Evolutionary conservation across 2,329 filamentous ascomycete species (phyloP).

Genomic region (Colletotrichum graminicola): DNA sequence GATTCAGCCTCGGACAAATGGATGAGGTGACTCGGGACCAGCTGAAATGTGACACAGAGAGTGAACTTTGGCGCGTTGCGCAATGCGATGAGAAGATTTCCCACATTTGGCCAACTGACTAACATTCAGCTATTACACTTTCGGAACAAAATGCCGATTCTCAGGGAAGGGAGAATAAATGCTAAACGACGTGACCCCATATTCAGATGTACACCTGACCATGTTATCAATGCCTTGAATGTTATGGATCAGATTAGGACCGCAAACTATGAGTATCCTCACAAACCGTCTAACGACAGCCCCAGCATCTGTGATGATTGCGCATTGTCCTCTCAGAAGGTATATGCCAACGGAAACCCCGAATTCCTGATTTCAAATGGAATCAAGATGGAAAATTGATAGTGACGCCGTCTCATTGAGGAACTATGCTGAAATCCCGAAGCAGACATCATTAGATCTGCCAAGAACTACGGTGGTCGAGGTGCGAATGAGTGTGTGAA

Average conservation of each 20-base stretch:
- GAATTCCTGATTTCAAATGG: no score
- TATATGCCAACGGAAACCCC: background rate
- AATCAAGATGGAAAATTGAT: no score
- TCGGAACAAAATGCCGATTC: background rate
- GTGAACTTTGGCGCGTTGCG: background rate
- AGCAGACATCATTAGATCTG: conserved; percentile 6
- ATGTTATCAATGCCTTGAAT: background rate
- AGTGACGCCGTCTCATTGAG: background rate
- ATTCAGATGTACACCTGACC: conserved; percentile 8
- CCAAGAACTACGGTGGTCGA: conserved; percentile 8
- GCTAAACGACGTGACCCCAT: conserved; percentile 9
- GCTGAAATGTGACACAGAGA: background rate
- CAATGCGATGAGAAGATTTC: background rate
- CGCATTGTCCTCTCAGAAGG: conserved; percentile 5
- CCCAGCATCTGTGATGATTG: background rate
- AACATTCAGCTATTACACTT: no score
- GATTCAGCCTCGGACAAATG: background rate
- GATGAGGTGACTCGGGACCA: background rate
- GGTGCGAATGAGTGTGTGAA: no score
- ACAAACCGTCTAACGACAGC: conserved; percentile 10
- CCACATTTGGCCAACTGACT: background rate
- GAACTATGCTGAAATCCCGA: background rate
- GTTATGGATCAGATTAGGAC: conserved; percentile 17
- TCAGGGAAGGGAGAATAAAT: background rate
- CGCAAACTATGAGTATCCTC: conserved; percentile 12